These are phyloP conservation scores for Venturiaceae sp. DNA, from an alignment of 2,329 filamentous ascomycete genomes.

Conservation along the genomic window DNA sequence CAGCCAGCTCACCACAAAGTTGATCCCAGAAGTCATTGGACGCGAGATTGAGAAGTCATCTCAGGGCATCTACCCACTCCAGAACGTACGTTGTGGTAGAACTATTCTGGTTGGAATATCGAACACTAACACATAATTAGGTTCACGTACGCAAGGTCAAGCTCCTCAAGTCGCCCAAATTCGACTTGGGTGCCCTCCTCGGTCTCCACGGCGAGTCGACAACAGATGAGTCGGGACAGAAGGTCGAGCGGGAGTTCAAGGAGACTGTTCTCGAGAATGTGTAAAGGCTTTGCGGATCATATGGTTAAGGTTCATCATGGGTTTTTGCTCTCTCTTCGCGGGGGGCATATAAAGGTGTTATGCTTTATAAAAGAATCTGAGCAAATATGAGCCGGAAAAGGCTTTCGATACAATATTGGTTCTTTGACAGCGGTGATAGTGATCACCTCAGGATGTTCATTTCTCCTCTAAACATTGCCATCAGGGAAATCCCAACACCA, in stretches of 20 bases:
- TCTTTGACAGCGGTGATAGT: background rate
- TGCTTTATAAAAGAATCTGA: constrained; percentile 4
- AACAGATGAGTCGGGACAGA: constrained; percentile 93
- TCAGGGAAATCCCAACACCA: too few species aligned
- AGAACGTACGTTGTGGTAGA: constrained; percentile 89
- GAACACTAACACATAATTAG: constrained; percentile 40
- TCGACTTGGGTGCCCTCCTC: constrained; percentile 94
- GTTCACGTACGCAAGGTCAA: constrained; percentile 99
- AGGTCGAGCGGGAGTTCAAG: constrained; percentile 99
- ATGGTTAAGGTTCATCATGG: constrained; percentile 1
- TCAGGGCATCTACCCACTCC: constrained; percentile 98
- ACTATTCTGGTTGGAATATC: constrained; percentile 15
- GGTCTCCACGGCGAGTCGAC: constrained; percentile 95
- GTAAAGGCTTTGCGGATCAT: constrained; percentile 41
- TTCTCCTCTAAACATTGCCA: too few species aligned
- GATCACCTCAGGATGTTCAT: too few species aligned
- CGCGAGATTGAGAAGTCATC: constrained; percentile 99
- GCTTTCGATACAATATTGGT: background rate
- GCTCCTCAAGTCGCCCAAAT: constrained; percentile 97
- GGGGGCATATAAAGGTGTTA: constrained; percentile 2
- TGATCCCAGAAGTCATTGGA: constrained; percentile 98
- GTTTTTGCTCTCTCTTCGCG: background rate
- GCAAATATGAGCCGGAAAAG: constrained; percentile 2
- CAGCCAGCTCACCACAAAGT: constrained; percentile 93
- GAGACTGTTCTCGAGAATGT: constrained; percentile 90